Conservation (phyloP, 139 green algal species). For the Picochlorum sp. region DNA sequence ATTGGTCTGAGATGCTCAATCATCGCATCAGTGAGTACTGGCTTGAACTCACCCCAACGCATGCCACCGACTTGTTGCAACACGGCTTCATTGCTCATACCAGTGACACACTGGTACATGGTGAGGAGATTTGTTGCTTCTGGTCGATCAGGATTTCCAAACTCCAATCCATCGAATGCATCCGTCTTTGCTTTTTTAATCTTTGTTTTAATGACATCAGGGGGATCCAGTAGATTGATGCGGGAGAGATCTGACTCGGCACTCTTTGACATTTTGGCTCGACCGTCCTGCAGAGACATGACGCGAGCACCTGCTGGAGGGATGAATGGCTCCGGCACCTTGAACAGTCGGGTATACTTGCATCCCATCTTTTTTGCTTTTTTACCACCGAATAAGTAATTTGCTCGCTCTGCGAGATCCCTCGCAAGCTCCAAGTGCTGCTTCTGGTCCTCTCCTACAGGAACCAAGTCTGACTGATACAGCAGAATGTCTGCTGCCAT, state of each 20-base stretch:
- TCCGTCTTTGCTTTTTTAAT: constrained; percentile 89
- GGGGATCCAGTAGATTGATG: constrained; percentile 91
- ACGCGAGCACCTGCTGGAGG: constrained; percentile 81
- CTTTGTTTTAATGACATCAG: constrained; percentile 79
- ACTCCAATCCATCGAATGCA: constrained; percentile 67
- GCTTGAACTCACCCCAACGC: constrained; percentile 96
- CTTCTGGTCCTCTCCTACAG: constrained; percentile 95
- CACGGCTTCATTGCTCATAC: constrained; percentile 57
- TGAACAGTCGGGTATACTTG: constrained; percentile 63
- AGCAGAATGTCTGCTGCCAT: constrained; percentile 99
- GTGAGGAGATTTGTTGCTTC: constrained; percentile 93
- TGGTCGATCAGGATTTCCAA: constrained; percentile 77
- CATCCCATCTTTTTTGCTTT: constrained; percentile 97
- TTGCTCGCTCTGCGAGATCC: constrained; percentile 71
- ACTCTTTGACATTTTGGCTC: constrained; percentile 93
- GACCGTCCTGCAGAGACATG: constrained; percentile 95
- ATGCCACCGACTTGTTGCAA: constrained; percentile 54
- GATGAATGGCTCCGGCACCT: constrained; percentile 89
- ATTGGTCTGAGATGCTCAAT: constrained; percentile 86
- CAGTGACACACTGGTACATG: constrained; percentile 87
- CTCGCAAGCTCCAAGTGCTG: constrained; percentile 79
- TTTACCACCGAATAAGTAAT: constrained; percentile 82
- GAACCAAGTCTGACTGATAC: constrained; percentile 95
- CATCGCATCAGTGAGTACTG: constrained; percentile 83
- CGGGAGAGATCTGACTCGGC: constrained; percentile 75